A percentile compares a stretch with the other conserved stretches of the same genome.
These are phyloP conservation scores for Aspergillus nidulans DNA, from an alignment of 495 filamentous ascomycete genomes.

Conservation along the genomic window DNA sequence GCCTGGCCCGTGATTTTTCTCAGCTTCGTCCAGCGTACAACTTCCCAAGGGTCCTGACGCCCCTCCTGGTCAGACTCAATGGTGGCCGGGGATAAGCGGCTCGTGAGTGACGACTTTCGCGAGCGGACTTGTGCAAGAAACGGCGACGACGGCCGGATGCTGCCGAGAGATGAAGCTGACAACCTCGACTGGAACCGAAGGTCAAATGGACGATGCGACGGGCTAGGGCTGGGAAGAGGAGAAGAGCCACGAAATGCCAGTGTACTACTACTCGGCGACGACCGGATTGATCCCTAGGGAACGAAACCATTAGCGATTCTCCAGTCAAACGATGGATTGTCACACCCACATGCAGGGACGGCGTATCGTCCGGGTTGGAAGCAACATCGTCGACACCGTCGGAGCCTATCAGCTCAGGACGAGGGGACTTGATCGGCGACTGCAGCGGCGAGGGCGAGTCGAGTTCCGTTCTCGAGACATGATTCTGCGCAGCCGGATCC, in stretches of 20 bases:
- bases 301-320: too few species aligned
- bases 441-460: background rate
- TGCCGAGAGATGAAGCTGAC: conserved; percentile 52
- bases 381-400: conserved; percentile 47
- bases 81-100: conserved; percentile 50
- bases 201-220: conserved; percentile 88
- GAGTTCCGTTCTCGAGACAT: conserved; percentile 9
- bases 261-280: conserved; percentile 67
- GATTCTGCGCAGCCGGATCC: conserved; percentile 23
- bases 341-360: conserved; percentile 72
- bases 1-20: conserved; percentile 82
- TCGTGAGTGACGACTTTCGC: conserved; percentile 66
- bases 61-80: conserved; percentile 57
- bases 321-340: conserved; percentile 8
- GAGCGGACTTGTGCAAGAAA: conserved; percentile 72
- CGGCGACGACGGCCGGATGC: conserved; percentile 71
- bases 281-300: conserved; percentile 80
- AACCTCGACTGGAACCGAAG: conserved; percentile 87
- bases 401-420: conserved; percentile 18
- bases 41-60: conserved; percentile 80
- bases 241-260: conserved; percentile 48
- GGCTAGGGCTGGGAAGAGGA: conserved; percentile 57
- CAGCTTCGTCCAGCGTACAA: conserved; percentile 92
- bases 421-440: conserved; percentile 11
- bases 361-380: conserved; percentile 83